Base-by-base conservation (phyloP, 1,139 yeast species). In the Geotrichum klebahnii region DNA sequence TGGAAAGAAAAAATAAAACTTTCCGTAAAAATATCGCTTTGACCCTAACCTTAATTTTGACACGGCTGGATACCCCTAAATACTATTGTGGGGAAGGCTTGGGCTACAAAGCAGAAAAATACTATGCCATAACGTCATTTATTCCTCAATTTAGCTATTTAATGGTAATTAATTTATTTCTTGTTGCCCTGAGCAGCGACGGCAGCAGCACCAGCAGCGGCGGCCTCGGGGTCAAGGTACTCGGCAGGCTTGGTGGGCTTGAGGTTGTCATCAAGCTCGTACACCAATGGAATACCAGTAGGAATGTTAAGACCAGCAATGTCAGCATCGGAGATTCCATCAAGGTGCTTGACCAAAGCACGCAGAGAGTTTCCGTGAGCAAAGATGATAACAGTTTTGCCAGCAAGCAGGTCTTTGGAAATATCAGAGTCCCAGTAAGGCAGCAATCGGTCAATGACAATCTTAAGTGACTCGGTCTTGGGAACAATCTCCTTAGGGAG, bases 321-420 rank as follows among this genome's bases (percentile, higher is more conserved):
- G 61, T 86, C 96, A 24, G 74, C 90, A 68, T 88, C 96, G 57
- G 96, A 85, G 70, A 92, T 87, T 64, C 81, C 80, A 75, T 92
- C 97, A 76, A 92, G 84, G 78, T 89, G 90, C 82, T 90, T 92
- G 67, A 90, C 97, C 61, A 92, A 78, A 59, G 88, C 97, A 80
- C 98, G 86, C 73, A 92, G 80, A 53, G 97, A 90, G 86, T 92
- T 92, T 75, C 98, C 98, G 78, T 92, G 98, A 59, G 98, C 97
- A 66, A 95, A 94, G 68, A 92, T 73, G 71, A 92, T 73, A 55
- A 90, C 97, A 57, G 95, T 86, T 80, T 90, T 90, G 67, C 89
- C 95, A 38, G 70, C 81, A 67, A 85, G 76, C 67, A 92, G 79
- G 71, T 88, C 95, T 69, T 78, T 78, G 70, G 96, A 80, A 67